phyloP scores from a whole-genome alignment of 257 asterid species.

The Penstemon eatonii region DNA sequence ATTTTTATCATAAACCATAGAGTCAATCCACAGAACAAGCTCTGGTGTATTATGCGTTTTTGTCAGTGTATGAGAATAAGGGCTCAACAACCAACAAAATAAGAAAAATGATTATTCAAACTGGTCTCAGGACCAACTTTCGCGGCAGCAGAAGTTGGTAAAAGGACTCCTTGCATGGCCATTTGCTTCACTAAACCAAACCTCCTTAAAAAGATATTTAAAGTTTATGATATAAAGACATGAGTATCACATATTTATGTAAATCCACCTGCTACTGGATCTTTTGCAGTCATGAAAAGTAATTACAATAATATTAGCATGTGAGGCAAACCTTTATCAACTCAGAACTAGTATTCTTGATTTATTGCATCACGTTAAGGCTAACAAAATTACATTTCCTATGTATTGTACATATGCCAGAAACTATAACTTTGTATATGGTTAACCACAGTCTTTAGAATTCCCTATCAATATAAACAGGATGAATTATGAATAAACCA shows the following conservation, averaged over 20 bases:
- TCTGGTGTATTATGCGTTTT: neutral
- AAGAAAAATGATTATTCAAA: neutral
- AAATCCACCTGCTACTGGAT: neutral
- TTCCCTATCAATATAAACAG: neutral
- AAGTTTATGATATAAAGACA: neutral
- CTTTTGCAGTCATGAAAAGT: neutral
- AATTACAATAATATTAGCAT: neutral
- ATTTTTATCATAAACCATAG: neutral
- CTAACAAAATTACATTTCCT: neutral
- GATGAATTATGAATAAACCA: slow-evolving; percentile 1
- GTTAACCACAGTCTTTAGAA: neutral
- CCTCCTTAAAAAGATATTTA: neutral
- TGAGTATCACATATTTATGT: neutral
- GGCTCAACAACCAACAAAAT: neutral
- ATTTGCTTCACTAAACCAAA: slow-evolving; percentile 4
- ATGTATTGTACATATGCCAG: slow-evolving; percentile 1
- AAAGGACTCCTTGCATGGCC: neutral
- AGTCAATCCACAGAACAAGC: neutral
- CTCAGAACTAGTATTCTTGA: neutral
- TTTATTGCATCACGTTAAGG: neutral
- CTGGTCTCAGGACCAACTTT: slow-evolving; percentile 13
- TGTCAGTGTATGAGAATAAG: neutral
- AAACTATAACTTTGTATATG: neutral
- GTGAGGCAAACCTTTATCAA: neutral
- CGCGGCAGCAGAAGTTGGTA: neutral